A percentile compares a stretch with the other conserved stretches of the same genome.
Evolutionary conservation across 2,329 filamentous ascomycete genomes (phyloP).

Genomic region (Sclerotinia subarctica): DNA sequence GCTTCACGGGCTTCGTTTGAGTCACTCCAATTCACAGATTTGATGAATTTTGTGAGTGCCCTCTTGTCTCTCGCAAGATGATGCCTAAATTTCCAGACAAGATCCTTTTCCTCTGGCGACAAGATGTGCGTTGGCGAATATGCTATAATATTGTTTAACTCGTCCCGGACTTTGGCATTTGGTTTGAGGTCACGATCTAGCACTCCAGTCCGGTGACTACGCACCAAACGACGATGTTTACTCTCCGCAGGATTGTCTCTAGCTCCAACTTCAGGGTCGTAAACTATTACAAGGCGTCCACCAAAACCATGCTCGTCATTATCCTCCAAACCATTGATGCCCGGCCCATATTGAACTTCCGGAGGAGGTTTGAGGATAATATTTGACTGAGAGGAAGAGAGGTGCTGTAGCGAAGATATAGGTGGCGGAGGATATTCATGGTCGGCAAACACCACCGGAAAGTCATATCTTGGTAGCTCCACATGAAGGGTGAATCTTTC

Average conservation of each 20-base stretch:
- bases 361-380: constrained; percentile 75
- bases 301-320: constrained; percentile 46
- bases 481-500: constrained; percentile 80
- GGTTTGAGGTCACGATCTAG: constrained; percentile 94
- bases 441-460: constrained; percentile 91
- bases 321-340: constrained; percentile 69
- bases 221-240: constrained; percentile 87
- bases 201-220: constrained; percentile 86
- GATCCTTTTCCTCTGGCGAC: constrained; percentile 86
- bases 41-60: constrained; percentile 94
- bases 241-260: constrained; percentile 91
- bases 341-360: constrained; percentile 85
- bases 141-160: constrained; percentile 84
- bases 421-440: constrained; percentile 86
- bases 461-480: constrained; percentile 91
- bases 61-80: constrained; percentile 89
- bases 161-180: constrained; percentile 91
- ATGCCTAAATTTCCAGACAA: constrained; percentile 97
- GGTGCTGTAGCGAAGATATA: constrained; percentile 69
- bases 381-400: constrained; percentile 62
- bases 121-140: constrained; percentile 90
- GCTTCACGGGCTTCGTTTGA: constrained; percentile 82
- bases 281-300: constrained; percentile 74
- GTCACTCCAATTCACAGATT: constrained; percentile 93
- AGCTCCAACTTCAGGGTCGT: constrained; percentile 88